These are phyloP conservation scores for Bothriochloa decipiens DNA, from an alignment of 176 grass and related monocot genomes.

Conservation along the genomic window DNA sequence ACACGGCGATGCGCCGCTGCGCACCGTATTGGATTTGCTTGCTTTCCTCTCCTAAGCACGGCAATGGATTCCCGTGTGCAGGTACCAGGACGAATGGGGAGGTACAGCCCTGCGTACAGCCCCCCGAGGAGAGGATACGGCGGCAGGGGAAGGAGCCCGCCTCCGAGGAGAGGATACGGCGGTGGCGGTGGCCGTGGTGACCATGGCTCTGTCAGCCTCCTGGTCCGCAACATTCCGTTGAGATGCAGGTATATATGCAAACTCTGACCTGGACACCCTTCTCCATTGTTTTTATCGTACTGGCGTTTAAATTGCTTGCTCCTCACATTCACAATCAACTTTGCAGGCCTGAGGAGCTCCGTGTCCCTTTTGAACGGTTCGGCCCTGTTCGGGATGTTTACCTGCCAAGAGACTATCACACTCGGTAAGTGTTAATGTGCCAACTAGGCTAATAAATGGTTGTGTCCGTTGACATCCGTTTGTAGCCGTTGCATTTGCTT, in stretches of 20 bases:
- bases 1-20: no score
- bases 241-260: constrained; percentile 48
- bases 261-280: neutral
- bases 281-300: neutral
- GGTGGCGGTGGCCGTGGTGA: neutral
- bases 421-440: constrained; percentile 53
- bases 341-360: constrained; percentile 67
- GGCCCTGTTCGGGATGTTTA: constrained; percentile 71
- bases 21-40: neutral
- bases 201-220: constrained; percentile 57
- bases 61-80: no score
- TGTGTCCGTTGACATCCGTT: neutral
- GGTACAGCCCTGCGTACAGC: constrained; percentile 40
- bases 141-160: constrained; percentile 49
- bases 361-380: constrained; percentile 48
- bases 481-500: neutral
- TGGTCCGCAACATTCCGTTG: constrained; percentile 80
- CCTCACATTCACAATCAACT: neutral
- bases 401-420: constrained; percentile 73
- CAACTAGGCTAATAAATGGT: neutral
- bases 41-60: no score
- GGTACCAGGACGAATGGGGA: constrained; percentile 56
- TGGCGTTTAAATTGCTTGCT: neutral
- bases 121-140: constrained; percentile 61
- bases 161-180: constrained; percentile 17